Base-by-base conservation (phyloP, 768 basidiomycete genomes). In the Multifurca ochricompacta region DNA sequence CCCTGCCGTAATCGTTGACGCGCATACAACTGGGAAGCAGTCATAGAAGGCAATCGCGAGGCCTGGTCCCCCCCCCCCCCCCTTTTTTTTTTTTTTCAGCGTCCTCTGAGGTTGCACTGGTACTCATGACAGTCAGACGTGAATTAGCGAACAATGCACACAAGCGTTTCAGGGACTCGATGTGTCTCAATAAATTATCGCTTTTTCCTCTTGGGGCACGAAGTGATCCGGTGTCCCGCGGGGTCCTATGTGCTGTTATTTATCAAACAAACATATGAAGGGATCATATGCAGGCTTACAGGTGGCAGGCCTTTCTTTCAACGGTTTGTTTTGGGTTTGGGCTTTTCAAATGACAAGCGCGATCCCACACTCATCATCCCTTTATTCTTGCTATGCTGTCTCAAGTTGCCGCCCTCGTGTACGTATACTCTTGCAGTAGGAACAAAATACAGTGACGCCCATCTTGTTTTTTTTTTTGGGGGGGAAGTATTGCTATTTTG, bases 181-280 rank as follows among this genome's bases (percentile, higher is more conserved):
- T 34, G 32, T 30, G 18, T 39, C 34, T 32, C 35, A 44, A 56
- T 40, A 37, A 35, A 41, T 46, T 27, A 34, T 36, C 44, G 18
- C 34, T 47, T 23, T 52, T 30, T 19, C 32, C 25, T 43, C 35
- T 32, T 31, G 36, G 32, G 31, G 18, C 25, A 23, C 18, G 11
- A 23, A 19, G 25, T 52, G 56, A 57, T 57, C 51, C 56, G 50
- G 56, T 41, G 56, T 41, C 25, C 51, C 49, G 56, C 45, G 56
- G 55, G 32, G 25, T 48, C 45, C 19, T 42, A 6, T 42, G 44
- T 42, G 50, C 23, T 47, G 35, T 46, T 35, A 27, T 34, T 39
- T 23, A 45, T 35, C 18, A 31, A 34, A 23, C 16, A n/a, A n/a
- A n/a, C n/a, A n/a, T n/a, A n/a, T n/a, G n/a, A n/a, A n/a, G n/a